phyloP scores from a whole-genome alignment of 2,329 filamentous ascomycete species.

The Truncatella angustata region DNA sequence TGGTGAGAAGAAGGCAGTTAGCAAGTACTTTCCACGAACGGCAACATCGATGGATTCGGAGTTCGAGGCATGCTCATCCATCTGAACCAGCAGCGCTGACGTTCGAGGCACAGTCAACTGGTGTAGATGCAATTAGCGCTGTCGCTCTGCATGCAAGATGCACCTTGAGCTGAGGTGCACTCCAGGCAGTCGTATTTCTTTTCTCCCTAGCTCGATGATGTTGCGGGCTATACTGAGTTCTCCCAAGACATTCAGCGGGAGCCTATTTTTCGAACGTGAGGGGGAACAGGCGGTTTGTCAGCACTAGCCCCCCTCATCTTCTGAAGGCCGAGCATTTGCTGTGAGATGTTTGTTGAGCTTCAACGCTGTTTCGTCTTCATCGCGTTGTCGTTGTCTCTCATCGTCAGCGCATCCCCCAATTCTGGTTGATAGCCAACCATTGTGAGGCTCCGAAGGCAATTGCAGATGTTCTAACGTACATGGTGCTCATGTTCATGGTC shows the following conservation, averaged over 20 bases:
- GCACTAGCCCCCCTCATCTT: not conserved
- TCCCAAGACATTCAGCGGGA: not conserved
- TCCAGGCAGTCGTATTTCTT: not conserved
- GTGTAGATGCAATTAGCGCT: too few relatives aligned
- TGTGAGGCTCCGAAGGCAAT: not conserved
- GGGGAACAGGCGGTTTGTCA: not conserved
- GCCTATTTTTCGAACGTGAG: not conserved
- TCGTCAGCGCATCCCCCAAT: not conserved
- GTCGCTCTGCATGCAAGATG: too few relatives aligned
- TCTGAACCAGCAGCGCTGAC: too few relatives aligned
- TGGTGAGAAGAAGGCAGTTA: not conserved
- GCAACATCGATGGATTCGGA: not conserved
- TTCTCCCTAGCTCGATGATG: not conserved
- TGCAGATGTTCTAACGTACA: not conserved
- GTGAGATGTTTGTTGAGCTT: not conserved
- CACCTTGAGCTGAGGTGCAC: too few relatives aligned
- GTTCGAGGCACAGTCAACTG: too few relatives aligned
- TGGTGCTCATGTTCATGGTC: not conserved
- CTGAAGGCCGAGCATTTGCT: not conserved
- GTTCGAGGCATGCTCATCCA: not conserved
- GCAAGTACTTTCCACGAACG: not conserved
- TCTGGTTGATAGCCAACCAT: constrained; percentile 4
- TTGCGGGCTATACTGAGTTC: not conserved
- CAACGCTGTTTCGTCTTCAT: constrained; percentile 6
- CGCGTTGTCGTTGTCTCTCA: not conserved